Base-by-base conservation (phyloP, 2,329 filamentous ascomycete genomes). In the Scedosporium dehoogii region DNA sequence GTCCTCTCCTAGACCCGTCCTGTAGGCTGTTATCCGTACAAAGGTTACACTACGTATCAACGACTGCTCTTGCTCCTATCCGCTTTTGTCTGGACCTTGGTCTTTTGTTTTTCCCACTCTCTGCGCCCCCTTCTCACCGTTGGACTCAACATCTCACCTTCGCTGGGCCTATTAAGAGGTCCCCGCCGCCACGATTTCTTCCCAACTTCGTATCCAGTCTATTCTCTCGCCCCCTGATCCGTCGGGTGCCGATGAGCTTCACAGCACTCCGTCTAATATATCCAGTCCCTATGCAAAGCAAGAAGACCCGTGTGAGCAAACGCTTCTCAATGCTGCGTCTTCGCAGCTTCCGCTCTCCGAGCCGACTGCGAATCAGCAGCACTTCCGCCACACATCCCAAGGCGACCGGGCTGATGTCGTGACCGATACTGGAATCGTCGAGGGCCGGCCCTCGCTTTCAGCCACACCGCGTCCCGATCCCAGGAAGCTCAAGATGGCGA, bases 161-260 rank as follows among this genome's bases (percentile, higher is more conserved):
- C 23, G 41, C 27, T 18, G 27, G 21, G 38, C 51, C 56, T 56
- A n/a, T 7, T 33, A 53, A 62, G 21, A 59, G 61, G 74, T 75
- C 74, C 73, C 69, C 74, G 66, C 73, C 77, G 77, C 69, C 76
- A 80, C 74, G 67, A 81, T 81, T 77, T 74, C 78, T 67, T 79
- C 77, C 65, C 77, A 78, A 73, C 72, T 80, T 66, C 75, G 78
- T 68, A 81, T 81, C 64, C 74, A 80, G 69, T 80, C 79, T 58
- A 81, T 82, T 70, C 73, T 81, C 70, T 80, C 79, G 64, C 76
- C 78, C 64, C 70, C 73, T 64, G 74, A 78, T 23, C 60, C 60
- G 62, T 72, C 75, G 65, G 75, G 75, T 64, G 59, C 70, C 66
- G 74, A 76, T 72, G 75, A 76, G 51, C 68, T 66, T 61, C 67